These are phyloP conservation scores for Xylaria palmicola DNA, from an alignment of 495 filamentous ascomycete genomes.

Conservation along the genomic window DNA sequence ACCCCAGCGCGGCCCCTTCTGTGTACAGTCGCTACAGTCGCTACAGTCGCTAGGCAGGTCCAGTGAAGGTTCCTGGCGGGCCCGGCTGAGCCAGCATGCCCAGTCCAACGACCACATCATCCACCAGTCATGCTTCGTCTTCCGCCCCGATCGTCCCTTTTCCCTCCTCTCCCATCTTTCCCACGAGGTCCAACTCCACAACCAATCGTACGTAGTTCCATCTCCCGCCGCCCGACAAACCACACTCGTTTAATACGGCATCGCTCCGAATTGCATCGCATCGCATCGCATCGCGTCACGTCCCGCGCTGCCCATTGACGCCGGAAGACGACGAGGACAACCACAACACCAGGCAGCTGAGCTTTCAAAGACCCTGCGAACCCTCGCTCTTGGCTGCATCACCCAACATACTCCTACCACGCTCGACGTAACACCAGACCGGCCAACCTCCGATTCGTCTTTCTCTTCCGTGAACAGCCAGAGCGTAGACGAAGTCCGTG, in stretches of 20 bases:
- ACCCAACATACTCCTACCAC: not conserved
- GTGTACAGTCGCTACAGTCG: not conserved
- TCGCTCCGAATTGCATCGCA: not conserved
- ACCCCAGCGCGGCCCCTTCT: not conserved
- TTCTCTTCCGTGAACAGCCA: not conserved
- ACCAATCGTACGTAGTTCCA: not conserved
- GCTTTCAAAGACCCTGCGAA: not conserved
- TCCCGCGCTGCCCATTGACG: not conserved
- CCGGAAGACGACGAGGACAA: not conserved
- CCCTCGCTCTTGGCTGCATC: not conserved
- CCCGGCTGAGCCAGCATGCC: not conserved
- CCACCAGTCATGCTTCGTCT: not conserved
- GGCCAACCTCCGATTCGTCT: not conserved
- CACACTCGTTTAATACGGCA: conserved; percentile 12
- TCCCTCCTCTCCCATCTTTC: not conserved
- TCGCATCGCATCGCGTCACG: not conserved
- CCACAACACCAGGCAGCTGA: not conserved
- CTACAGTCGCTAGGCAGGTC: not conserved
- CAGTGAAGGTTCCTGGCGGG: not conserved
- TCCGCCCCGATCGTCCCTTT: not conserved
- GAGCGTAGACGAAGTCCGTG: not conserved
- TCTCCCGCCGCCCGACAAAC: not conserved
- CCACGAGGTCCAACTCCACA: not conserved
- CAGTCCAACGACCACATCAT: not conserved
- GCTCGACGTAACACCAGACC: not conserved